Evolutionary conservation across 1,284 basidiomycete genomes (phyloP).

Genomic region (Erythrobasidium hasegawianum): DNA sequence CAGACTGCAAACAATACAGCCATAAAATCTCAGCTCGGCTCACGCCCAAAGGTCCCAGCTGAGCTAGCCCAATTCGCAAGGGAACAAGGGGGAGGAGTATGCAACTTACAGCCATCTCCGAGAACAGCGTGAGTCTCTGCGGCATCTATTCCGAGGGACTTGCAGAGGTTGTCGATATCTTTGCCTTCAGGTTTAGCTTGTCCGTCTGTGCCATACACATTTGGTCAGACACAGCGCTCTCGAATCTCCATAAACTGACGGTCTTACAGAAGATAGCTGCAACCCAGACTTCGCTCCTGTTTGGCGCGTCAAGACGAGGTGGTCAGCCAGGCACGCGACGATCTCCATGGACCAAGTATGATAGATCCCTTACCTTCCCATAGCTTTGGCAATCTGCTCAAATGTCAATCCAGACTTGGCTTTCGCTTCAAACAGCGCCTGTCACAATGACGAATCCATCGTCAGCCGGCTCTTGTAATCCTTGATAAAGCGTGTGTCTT

Average conservation of each 20-base stretch:
- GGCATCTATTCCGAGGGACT: conserved; percentile 55
- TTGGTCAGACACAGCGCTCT: no score
- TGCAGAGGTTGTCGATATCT: conserved; percentile 59
- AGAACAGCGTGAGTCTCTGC: not conserved
- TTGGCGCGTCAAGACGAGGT: not conserved
- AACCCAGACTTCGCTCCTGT: conserved; percentile 75
- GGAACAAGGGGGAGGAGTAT: not conserved
- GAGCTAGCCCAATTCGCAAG: no score
- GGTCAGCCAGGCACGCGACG: not conserved
- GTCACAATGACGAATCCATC: not conserved
- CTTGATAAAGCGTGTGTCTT: no score
- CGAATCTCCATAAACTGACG: no score
- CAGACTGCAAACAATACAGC: conserved; percentile 64
- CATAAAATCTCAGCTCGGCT: conserved; percentile 48
- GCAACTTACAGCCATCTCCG: not conserved
- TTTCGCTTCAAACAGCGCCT: conserved; percentile 8
- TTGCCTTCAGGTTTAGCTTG: conserved; percentile 66
- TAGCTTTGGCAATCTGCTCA: conserved; percentile 8
- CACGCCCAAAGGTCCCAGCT: no score
- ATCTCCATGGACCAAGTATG: no score
- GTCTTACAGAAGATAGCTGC: conserved; percentile 79
- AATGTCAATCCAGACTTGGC: conserved; percentile 14
- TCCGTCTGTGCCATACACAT: not conserved
- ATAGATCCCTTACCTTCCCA: not conserved
- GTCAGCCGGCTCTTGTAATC: not conserved